Evolutionary conservation across 2,329 filamentous ascomycete genomes (phyloP).

Genomic region (Blastomyces emzantsi): DNA sequence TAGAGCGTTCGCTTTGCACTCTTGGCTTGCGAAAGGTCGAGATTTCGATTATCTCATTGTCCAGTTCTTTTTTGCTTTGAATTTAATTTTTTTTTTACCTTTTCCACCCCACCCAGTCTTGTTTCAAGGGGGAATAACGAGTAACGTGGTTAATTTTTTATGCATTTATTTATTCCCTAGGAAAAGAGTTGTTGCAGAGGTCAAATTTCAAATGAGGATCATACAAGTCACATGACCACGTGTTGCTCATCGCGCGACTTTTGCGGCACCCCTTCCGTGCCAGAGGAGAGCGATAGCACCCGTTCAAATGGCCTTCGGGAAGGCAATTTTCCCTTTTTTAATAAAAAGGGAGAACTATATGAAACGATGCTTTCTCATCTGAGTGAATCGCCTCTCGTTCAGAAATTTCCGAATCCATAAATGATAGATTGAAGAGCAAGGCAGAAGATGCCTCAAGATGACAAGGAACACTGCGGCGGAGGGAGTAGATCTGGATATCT

Average conservation of each 20-base stretch:
- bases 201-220: not conserved
- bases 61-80: constrained; percentile 11
- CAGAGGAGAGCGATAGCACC: not conserved
- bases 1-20: constrained; percentile 16
- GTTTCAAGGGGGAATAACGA: not conserved
- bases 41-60: constrained; percentile 18
- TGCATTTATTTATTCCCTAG: too few relatives aligned
- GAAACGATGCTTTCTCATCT: not conserved
- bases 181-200: not conserved
- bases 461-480: not conserved
- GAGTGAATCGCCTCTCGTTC: not conserved
- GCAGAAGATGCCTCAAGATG: constrained; percentile 10
- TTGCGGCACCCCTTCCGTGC: not conserved
- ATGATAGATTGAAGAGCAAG: constrained; percentile 15
- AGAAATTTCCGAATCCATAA: not conserved
- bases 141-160: too few relatives aligned
- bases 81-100: not conserved
- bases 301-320: not conserved
- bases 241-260: not conserved
- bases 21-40: constrained; percentile 12
- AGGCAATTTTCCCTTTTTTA: not conserved
- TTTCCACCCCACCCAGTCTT: not conserved
- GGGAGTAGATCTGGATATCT: not conserved
- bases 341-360: not conserved
- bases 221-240: constrained; percentile 1